Base-by-base conservation (phyloP, 2,329 filamentous ascomycete genomes). In the Aspergillus sp. region DNA sequence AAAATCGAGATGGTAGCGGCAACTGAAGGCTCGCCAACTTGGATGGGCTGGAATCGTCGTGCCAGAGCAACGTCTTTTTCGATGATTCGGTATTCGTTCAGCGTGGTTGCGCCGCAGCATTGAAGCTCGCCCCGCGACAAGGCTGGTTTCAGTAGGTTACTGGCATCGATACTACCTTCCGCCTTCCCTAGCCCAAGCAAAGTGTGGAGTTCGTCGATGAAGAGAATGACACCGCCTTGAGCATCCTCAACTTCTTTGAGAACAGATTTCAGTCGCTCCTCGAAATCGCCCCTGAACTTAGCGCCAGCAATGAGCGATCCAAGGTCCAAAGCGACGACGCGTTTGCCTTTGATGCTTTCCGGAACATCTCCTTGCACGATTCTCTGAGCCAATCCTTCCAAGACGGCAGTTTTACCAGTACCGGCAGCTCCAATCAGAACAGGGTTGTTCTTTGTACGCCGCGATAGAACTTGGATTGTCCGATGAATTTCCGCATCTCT, bases 51-150 rank as follows among this genome's bases (percentile, higher is more conserved):
- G 73, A 99, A 98, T 59, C 95, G 85, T 65, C 95, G 83, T 8
- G 95, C 95, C 19, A 99, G 79, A 0, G 95, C 95, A 27, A 93
- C 93, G 69, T 98, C 95, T 75, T 98, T 98, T 73, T 98, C 95
- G 62, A 99, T 98, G 66, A 87, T 81, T 21, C 95, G 86, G 69
- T 98, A 99, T 70, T 99, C 95, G 62, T 88, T 90, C 35, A 98
- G 78, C 0, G 95, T 99, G 0, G 95, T 98, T 3, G 95, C 95
- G 61, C 95, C 93, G 68, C 92, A 96, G 77, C 93, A 96, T 75
- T 98, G 95, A 4, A 98, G 82, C 63, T 97, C 93, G 41, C 95
- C 95, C 62, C 95, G 84, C 0, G 92, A 92, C n/a, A 98, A 78
- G 0, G 93, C 92, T 24, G 95, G 95, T 75, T 98, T 99, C 47